Evolutionary conservation across 202 grass and related monocot species (phyloP).

Genomic region (Dendrocalamus latiflorus): DNA sequence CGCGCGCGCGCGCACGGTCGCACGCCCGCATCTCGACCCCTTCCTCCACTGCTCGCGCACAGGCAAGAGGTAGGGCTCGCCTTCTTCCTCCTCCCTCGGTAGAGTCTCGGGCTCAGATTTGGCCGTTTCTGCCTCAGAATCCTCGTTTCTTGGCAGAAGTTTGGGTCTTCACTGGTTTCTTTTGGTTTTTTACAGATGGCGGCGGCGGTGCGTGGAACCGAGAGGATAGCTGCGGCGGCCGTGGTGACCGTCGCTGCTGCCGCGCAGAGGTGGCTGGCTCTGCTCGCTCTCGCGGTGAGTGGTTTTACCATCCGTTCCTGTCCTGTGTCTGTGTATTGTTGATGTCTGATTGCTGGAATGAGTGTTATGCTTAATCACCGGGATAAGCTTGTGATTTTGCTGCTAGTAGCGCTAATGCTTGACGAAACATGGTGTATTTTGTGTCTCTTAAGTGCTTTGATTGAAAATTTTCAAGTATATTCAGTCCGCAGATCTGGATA

Average conservation of each 20-base stretch:
- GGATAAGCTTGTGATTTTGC: not conserved
- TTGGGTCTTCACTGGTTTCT: not conserved
- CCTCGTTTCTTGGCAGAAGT: not conserved
- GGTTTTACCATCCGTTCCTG: not conserved
- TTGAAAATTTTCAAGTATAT: not conserved
- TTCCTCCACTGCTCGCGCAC: not conserved
- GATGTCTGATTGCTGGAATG: not conserved
- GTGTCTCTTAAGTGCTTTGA: not conserved
- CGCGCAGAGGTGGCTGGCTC: slow-evolving; percentile 18
- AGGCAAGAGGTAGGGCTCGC: not conserved
- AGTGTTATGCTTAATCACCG: not conserved
- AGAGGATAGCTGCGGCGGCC: not conserved
- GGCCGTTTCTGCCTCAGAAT: not conserved
- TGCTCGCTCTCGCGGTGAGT: slow-evolving; percentile 41
- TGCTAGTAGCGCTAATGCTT: not conserved
- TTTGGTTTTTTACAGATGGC: not conserved
- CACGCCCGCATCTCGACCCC: not conserved
- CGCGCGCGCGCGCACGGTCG: not conserved
- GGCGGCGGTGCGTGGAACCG: not conserved
- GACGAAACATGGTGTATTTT: not conserved
- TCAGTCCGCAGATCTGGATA: slow-evolving; percentile 16
- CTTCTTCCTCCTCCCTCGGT: not conserved
- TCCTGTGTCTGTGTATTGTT: not conserved
- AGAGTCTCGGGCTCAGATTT: not conserved
- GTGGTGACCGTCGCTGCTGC: not conserved